Evolutionary conservation across 2,329 filamentous ascomycete genomes (phyloP), one percentile per base, ranked within the genome.

Genomic region (Huntiella bhutanensis): DNA sequence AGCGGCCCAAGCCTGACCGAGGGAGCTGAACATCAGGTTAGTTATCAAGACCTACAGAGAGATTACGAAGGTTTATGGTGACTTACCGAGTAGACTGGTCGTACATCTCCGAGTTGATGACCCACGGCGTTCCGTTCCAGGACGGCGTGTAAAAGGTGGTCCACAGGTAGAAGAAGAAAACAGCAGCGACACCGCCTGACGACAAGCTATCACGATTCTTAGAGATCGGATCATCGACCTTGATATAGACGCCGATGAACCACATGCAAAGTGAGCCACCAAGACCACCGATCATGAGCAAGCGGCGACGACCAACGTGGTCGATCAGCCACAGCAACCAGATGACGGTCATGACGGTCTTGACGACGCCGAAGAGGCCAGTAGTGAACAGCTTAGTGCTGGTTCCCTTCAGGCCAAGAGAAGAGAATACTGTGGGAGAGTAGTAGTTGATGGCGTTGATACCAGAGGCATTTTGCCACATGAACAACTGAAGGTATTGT

Each of bases 391-490:
- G 64, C 34, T 60, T 56, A 0, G 61, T 63, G 54, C 62, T 64
- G 41, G 62, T 65, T 10, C 66, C 67, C 1, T 58, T 61, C 43
- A 69, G 60, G 4, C 67, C 67, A 43, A 70, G 61, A 39, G 60
- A 63, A 51, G 63, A 69, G 66, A 85, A 83, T 7, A 84, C 71
- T 0, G 72, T 79, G 0, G 80, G 79, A 13, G 41, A 45, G 28
- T 51, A 83, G 62, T 84, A 85, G 64, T 84, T 85, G 63, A 82
- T 78, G 15, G 80, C 80, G 53, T 85, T 85, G 63, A 85, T 85
- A 2, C 81, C 81, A 5, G 58, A 55, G 43, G 77, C 77, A 54
- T 88, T 88, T 60, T 88, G 82, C 69, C 77, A 85, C 45, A 87
- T 64, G 66, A 87, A 87, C 15, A 88, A 67, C 55, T 49, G 15